Conservation (phyloP, 2,329 filamentous ascomycete species). For the Diaporthe caulivora region DNA sequence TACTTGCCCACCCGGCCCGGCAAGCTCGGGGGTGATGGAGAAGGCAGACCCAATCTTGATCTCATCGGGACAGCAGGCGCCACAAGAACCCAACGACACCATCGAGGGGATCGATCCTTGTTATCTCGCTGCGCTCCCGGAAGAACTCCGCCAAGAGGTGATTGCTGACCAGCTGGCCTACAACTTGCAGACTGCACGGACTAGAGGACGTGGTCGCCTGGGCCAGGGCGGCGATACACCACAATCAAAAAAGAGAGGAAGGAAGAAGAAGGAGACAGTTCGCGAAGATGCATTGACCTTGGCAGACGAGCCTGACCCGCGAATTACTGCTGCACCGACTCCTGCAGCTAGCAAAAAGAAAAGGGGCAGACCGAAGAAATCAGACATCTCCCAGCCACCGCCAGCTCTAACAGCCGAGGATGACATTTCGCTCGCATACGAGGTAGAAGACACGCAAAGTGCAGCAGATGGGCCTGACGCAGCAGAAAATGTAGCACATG, state of each 20-base stretch:
- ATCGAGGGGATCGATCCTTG: conserved; percentile 32
- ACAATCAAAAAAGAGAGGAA: conserved; percentile 47
- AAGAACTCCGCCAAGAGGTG: conserved; percentile 36
- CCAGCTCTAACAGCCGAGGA: conserved; percentile 1
- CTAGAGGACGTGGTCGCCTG: conserved; percentile 37
- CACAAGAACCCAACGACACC: background rate
- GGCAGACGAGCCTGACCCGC: conserved; percentile 28
- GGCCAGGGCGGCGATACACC: conserved; percentile 4
- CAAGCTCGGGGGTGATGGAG: background rate
- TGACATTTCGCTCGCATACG: conserved; percentile 2
- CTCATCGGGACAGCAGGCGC: conserved; percentile 21
- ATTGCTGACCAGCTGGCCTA: conserved; percentile 31
- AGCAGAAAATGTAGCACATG: background rate
- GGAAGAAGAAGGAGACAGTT: conserved; percentile 45
- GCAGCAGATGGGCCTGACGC: background rate
- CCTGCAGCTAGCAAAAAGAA: conserved; percentile 47
- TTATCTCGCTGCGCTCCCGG: conserved; percentile 36
- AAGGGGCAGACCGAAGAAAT: conserved; percentile 58
- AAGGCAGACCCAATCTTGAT: conserved; percentile 14
- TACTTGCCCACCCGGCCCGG: conserved; percentile 30
- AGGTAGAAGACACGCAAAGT: background rate
- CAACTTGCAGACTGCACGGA: conserved; percentile 34
- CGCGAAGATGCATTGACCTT: conserved; percentile 21
- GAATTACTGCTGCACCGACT: background rate
- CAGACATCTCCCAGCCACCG: conserved; percentile 41